These are phyloP conservation scores for Laburnicola sp. DNA, from an alignment of 2,329 filamentous ascomycete species.

Conservation along the genomic window DNA sequence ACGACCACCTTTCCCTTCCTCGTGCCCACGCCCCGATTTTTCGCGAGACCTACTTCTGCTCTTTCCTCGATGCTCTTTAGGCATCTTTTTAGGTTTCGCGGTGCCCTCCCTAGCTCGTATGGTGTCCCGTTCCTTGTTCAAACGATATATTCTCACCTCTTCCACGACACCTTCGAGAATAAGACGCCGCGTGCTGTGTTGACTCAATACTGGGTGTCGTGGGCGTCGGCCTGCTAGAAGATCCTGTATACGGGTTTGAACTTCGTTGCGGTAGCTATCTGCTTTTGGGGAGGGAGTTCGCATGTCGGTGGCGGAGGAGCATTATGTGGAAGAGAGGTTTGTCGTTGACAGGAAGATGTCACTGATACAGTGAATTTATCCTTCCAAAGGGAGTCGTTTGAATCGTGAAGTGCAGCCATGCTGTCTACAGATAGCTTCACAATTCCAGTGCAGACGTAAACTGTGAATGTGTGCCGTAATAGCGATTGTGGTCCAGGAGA, in stretches of 20 bases:
- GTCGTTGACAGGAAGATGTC: neutral
- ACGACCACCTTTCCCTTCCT: neutral
- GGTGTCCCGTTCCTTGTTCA: slow-evolving; percentile 18
- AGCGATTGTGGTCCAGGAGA: no score
- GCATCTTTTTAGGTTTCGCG: neutral
- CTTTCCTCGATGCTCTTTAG: neutral
- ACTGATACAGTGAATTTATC: no score
- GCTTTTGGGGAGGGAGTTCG: slow-evolving; percentile 5
- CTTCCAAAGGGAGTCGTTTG: no score
- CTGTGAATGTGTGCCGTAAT: no score
- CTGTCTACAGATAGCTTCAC: no score
- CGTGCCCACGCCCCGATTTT: neutral
- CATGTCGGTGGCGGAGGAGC: neutral
- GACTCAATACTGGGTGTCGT: slow-evolving; percentile 15
- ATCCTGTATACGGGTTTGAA: slow-evolving; percentile 20
- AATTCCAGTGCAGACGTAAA: no score
- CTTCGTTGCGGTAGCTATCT: slow-evolving; percentile 14
- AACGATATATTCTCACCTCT: slow-evolving; percentile 21
- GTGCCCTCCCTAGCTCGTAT: slow-evolving; percentile 6
- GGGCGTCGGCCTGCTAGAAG: slow-evolving; percentile 13
- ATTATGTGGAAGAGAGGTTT: neutral
- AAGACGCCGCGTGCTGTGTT: slow-evolving; percentile 14
- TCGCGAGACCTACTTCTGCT: neutral
- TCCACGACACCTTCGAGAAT: slow-evolving; percentile 28
- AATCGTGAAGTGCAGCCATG: no score